Evolutionary conservation across 129 eudicot species (phyloP).

Genomic region (Rutidosis leptorrhynchoides): DNA sequence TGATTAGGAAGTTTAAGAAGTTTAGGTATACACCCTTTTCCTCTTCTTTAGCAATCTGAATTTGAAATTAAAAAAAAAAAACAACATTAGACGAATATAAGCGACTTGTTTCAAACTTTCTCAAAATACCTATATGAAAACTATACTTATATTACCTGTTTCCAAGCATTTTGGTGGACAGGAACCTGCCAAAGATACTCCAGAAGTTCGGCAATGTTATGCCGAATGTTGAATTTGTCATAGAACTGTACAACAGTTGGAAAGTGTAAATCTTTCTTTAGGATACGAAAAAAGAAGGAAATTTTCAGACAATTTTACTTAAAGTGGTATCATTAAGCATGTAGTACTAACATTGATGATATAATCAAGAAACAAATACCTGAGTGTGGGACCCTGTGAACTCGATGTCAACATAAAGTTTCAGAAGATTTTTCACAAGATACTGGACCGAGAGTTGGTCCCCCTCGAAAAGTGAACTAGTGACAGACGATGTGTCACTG

Average conservation of each 20-base stretch:
- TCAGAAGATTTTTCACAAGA: conserved; percentile 89
- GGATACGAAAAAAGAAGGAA: neutral
- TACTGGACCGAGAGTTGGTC: conserved; percentile 76
- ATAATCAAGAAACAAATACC: conserved; percentile 42
- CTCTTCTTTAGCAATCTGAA: conserved; percentile 96
- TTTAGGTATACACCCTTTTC: conserved; percentile 93
- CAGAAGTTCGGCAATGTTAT: conserved; percentile 93
- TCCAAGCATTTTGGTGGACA: conserved; percentile 95
- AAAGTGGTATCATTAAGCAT: too few species aligned
- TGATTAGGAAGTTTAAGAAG: conserved; percentile 81
- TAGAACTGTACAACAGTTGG: conserved; percentile 55
- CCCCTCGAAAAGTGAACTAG: conserved; percentile 84
- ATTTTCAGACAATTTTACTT: neutral
- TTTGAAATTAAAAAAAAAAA: neutral
- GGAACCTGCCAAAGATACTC: conserved; percentile 99
- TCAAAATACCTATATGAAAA: neutral
- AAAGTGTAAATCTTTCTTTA: neutral
- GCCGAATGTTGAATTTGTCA: conserved; percentile 96
- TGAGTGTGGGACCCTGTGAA: conserved; percentile 98
- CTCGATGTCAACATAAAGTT: conserved; percentile 96
- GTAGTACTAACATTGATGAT: neutral
- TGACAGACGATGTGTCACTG: conserved; percentile 75
- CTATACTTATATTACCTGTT: conserved; percentile 47
- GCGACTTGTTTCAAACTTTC: neutral
- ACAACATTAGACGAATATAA: neutral